Conservation (phyloP, 306 rosid species). For the Dryas alaskensis region DNA sequence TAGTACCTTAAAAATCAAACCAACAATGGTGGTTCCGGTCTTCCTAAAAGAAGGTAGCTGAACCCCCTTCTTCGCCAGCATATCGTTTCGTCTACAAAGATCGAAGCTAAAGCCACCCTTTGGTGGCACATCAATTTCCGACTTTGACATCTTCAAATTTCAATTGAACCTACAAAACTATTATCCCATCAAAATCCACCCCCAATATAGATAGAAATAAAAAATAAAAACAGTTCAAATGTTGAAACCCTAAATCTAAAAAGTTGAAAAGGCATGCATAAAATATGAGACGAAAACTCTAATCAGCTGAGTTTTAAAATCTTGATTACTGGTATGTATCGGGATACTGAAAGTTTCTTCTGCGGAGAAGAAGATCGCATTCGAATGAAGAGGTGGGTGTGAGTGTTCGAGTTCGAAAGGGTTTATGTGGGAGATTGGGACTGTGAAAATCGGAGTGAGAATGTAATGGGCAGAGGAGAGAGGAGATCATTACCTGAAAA, state of each 20-base stretch:
- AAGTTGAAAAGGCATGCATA: no score
- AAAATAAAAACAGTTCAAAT: neutral
- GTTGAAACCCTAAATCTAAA: neutral
- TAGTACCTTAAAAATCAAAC: constrained; percentile 69
- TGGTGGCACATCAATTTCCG: constrained; percentile 60
- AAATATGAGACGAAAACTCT: no score
- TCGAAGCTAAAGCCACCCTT: constrained; percentile 89
- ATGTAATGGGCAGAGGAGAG: neutral
- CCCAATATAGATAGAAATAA: no score
- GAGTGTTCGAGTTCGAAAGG: neutral
- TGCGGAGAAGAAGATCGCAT: neutral
- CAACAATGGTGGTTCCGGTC: constrained; percentile 93
- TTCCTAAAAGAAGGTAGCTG: constrained; percentile 56
- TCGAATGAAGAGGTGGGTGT: neutral
- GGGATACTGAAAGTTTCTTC: neutral
- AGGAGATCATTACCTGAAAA: neutral
- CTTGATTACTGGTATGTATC: neutral
- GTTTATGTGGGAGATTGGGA: neutral
- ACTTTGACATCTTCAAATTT: constrained; percentile 46
- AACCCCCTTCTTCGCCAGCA: constrained; percentile 74
- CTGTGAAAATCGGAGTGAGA: neutral
- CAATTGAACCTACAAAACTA: constrained; percentile 27
- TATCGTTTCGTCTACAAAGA: constrained; percentile 81
- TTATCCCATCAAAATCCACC: neutral
- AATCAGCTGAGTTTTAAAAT: neutral